Evolutionary conservation across 1,284 basidiomycete genomes (phyloP).

Genomic region (Naganishia cerealis): DNA sequence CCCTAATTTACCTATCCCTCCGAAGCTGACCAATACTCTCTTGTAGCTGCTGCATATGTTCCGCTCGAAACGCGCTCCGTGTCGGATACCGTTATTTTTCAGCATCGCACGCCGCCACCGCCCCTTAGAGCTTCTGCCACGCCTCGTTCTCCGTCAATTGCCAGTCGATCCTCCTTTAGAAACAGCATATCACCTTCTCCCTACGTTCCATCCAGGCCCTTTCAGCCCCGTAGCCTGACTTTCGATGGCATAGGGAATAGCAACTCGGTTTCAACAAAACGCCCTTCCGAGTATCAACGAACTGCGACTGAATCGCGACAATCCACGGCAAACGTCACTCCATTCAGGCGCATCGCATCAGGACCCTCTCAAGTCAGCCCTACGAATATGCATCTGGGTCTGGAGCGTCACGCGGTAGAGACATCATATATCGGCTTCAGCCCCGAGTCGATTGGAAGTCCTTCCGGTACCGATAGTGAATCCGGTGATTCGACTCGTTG

Average conservation of each 20-base stretch:
- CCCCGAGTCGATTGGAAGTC: constrained; percentile 19
- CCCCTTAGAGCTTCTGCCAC: constrained; percentile 4
- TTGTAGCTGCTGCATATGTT: not conserved
- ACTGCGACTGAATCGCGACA: not conserved
- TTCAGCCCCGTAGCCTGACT: not conserved
- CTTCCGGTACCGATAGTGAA: constrained; percentile 5
- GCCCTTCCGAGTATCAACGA: not conserved
- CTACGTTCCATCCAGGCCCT: not conserved
- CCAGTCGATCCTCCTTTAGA: constrained; percentile 3
- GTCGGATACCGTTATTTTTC: constrained; percentile 1
- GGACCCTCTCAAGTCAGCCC: not conserved
- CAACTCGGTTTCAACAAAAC: too few relatives aligned
- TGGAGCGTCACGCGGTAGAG: not conserved
- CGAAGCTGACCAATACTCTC: not conserved
- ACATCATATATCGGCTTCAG: constrained; percentile 4
- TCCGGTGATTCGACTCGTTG: not conserved
- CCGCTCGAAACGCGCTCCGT: not conserved
- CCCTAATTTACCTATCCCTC: not conserved
- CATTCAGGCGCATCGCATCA: not conserved
- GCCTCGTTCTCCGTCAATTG: constrained; percentile 14
- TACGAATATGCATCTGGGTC: constrained; percentile 6
- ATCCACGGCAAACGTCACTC: not conserved
- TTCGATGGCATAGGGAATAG: not conserved
- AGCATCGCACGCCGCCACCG: not conserved
- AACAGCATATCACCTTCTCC: not conserved